Conservation (phyloP, 257 asterid species). For the Plantago major region DNA sequence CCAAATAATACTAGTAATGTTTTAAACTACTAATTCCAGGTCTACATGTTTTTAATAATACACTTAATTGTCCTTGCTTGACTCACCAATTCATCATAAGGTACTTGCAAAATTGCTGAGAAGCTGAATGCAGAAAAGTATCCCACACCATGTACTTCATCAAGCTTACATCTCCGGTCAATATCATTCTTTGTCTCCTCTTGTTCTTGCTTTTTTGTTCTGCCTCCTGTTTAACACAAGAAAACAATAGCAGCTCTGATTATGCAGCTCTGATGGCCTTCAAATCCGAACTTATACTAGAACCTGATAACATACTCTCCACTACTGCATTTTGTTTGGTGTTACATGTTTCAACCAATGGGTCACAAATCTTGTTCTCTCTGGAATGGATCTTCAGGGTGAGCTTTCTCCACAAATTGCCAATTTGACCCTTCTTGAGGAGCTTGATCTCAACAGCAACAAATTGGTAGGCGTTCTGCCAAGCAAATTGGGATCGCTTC, state of each 20-base stretch:
- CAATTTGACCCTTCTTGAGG: constrained; percentile 25
- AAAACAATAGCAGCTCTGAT: constrained; percentile 9
- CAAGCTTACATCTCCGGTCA: too few relatives aligned
- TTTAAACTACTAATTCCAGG: too few relatives aligned
- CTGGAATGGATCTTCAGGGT: constrained; percentile 28
- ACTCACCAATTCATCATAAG: too few relatives aligned
- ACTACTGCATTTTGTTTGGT: constrained; percentile 33
- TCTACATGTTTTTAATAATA: too few relatives aligned
- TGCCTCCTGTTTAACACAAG: too few relatives aligned
- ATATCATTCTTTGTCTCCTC: too few relatives aligned
- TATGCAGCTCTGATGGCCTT: constrained; percentile 33
- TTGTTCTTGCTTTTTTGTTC: too few relatives aligned
- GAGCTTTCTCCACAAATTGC: constrained; percentile 14
- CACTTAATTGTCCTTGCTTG: too few relatives aligned
- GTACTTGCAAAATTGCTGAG: too few relatives aligned
- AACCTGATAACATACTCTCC: constrained; percentile 21
- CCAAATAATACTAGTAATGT: too few relatives aligned
- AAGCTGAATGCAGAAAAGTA: too few relatives aligned
- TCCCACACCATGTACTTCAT: too few relatives aligned
- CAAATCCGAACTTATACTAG: constrained; percentile 23
- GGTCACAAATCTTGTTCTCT: constrained; percentile 25
- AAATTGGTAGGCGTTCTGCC: constrained; percentile 27
- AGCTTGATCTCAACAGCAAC: constrained; percentile 33
- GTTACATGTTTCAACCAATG: constrained; percentile 27
- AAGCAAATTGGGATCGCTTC: constrained; percentile 28